Conservation (phyloP, 2,329 filamentous ascomycete genomes). For the Botrytis sinoallii region DNA sequence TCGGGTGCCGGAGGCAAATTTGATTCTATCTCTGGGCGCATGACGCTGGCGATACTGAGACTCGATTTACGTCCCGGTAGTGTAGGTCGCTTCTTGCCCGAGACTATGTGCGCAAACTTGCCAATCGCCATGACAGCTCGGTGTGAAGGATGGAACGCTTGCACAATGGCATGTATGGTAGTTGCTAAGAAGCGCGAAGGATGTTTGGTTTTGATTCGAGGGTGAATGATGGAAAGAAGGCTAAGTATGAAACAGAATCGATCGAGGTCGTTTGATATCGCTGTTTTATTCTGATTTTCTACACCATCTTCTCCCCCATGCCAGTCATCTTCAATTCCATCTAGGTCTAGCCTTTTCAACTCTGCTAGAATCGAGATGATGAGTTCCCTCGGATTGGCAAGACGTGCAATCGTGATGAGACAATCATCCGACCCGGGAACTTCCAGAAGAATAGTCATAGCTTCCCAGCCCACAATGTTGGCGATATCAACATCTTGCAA, state of each 20-base stretch:
- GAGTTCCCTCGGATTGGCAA: slow-evolving; percentile 78
- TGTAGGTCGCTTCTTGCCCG: slow-evolving; percentile 62
- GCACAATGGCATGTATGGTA: slow-evolving; percentile 68
- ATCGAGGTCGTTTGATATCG: slow-evolving; percentile 30
- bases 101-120: slow-evolving; percentile 66
- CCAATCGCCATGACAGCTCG: slow-evolving; percentile 69
- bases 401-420: slow-evolving; percentile 54
- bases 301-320: slow-evolving; percentile 25
- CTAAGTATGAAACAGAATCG: slow-evolving; percentile 69
- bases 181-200: slow-evolving; percentile 76
- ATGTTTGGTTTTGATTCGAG: slow-evolving; percentile 71
- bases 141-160: slow-evolving; percentile 60
- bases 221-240: slow-evolving; percentile 70
- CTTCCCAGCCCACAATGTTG: too few relatives aligned
- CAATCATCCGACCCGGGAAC: too few relatives aligned
- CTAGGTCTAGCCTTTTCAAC: slow-evolving; percentile 56
- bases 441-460: too few relatives aligned
- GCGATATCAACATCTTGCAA: too few relatives aligned
- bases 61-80: slow-evolving; percentile 59
- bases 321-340: slow-evolving; percentile 37
- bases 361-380: slow-evolving; percentile 77
- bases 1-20: slow-evolving; percentile 52
- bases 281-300: slow-evolving; percentile 23
- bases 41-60: slow-evolving; percentile 51
- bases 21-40: slow-evolving; percentile 48